A percentile compares a stretch with the other conserved stretches of the same genome.
These are phyloP conservation scores for Coccomyxa subellipsoidea DNA, from an alignment of 163 green algal species.

Conservation along the genomic window DNA sequence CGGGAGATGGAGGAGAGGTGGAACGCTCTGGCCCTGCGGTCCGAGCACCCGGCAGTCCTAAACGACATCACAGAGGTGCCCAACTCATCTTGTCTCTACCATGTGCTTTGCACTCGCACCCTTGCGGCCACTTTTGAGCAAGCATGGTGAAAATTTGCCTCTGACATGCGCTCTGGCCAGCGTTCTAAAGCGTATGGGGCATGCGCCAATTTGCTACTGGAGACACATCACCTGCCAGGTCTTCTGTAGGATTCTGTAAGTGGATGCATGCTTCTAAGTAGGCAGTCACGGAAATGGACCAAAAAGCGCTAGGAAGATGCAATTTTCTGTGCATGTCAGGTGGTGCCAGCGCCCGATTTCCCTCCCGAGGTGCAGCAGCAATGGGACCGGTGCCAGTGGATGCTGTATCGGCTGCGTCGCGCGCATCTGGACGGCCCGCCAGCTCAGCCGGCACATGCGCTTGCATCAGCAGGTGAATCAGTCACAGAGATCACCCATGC, in stretches of 20 bases:
- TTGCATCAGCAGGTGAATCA: constrained; percentile 7
- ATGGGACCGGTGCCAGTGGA: constrained; percentile 11
- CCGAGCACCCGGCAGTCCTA: background rate
- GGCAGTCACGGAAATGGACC: too few relatives aligned
- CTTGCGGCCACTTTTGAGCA: too few relatives aligned
- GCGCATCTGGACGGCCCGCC: constrained; percentile 10
- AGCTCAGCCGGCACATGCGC: constrained; percentile 13
- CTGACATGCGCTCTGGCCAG: too few relatives aligned
- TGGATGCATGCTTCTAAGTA: too few relatives aligned
- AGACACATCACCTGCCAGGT: too few relatives aligned
- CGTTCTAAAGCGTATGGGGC: too few relatives aligned
- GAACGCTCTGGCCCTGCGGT: background rate
- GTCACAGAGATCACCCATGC: too few relatives aligned
- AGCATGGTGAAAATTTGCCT: too few relatives aligned
- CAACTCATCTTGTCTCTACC: background rate
- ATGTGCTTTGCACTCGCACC: too few relatives aligned
- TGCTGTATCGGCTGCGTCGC: constrained; percentile 6
- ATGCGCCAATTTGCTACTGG: too few relatives aligned
- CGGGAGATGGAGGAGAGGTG: constrained; percentile 10
- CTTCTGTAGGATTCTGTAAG: too few relatives aligned
- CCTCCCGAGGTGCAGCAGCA: constrained; percentile 12
- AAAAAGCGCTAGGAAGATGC: too few relatives aligned
- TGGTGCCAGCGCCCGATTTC: constrained; percentile 9
- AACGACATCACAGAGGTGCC: constrained; percentile 5
- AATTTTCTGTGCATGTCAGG: constrained; percentile 8